Conservation (phyloP, 176 grass and related monocot genomes). For the Aegilops umbellulata region DNA sequence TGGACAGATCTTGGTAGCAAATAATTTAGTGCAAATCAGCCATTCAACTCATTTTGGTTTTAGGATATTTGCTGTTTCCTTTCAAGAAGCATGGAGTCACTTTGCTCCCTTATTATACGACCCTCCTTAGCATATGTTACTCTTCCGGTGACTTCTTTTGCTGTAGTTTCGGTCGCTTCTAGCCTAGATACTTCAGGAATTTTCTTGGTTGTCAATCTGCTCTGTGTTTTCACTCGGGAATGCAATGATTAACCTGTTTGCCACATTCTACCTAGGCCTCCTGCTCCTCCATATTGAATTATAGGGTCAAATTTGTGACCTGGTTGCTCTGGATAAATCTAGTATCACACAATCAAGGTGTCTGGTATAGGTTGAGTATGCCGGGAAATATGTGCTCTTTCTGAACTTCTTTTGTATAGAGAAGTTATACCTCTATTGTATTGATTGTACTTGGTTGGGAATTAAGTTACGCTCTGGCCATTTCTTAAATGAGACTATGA, state of each 20-base stretch:
- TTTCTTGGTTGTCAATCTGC: background rate
- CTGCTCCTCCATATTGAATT: background rate
- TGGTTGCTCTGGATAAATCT: slow-evolving; percentile 13
- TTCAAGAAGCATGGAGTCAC: background rate
- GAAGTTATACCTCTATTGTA: background rate
- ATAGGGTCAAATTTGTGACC: slow-evolving; percentile 3
- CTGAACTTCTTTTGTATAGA: background rate
- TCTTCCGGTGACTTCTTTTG: background rate
- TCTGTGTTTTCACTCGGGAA: background rate
- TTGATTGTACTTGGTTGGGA: slow-evolving; percentile 18
- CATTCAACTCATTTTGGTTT: slow-evolving; percentile 16
- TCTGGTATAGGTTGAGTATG: background rate
- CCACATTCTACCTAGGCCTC: background rate
- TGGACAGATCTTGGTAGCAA: background rate
- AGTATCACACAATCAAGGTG: background rate
- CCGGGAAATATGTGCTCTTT: background rate
- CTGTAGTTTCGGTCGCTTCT: background rate
- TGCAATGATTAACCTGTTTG: background rate
- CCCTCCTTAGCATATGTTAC: background rate
- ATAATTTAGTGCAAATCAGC: background rate
- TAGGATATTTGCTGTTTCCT: background rate
- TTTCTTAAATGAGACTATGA: background rate
- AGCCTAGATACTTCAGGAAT: background rate
- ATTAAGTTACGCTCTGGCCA: background rate
- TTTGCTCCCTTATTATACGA: background rate